A percentile compares a stretch with the other conserved stretches of the same genome.
These are phyloP conservation scores for Rhodocollybia butyracea DNA, from an alignment of 768 basidiomycete genomes.

Conservation along the genomic window DNA sequence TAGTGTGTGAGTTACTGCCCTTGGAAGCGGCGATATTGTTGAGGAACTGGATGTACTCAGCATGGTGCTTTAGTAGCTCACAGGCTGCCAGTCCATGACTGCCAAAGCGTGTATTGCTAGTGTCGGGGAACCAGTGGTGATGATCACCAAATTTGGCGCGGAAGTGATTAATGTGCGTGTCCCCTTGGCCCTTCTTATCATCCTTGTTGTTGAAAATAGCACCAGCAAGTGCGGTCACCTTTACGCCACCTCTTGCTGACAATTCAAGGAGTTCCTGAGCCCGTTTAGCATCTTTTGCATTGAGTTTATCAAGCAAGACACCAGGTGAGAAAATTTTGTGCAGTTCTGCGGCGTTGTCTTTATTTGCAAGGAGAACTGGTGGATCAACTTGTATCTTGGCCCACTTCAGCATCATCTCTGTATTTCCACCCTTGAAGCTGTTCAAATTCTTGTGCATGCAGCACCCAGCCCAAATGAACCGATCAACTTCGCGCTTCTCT, in stretches of 20 bases:
- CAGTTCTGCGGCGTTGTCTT: slow-evolving; percentile 18
- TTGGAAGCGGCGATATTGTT: slow-evolving; percentile 12
- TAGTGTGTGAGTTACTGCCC: no score
- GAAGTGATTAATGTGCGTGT: slow-evolving; percentile 17
- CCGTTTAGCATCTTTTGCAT: no score
- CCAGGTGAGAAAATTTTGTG: slow-evolving; percentile 13
- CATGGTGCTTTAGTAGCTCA: slow-evolving; percentile 21
- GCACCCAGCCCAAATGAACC: slow-evolving; percentile 25
- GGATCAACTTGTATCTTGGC: neutral
- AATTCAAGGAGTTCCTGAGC: no score
- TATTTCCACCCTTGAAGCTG: slow-evolving; percentile 18
- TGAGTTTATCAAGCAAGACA: neutral
- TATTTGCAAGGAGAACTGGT: slow-evolving; percentile 20
- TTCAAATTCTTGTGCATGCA: slow-evolving; percentile 29
- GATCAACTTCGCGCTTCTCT: no score
- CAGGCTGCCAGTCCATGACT: slow-evolving; percentile 22
- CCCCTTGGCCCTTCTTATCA: slow-evolving; percentile 29
- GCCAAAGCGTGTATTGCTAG: slow-evolving; percentile 27
- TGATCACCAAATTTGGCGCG: slow-evolving; percentile 12
- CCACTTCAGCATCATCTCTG: slow-evolving; percentile 16
- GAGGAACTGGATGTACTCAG: slow-evolving; percentile 21
- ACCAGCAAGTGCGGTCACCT: slow-evolving; percentile 11
- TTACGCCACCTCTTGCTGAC: slow-evolving; percentile 15
- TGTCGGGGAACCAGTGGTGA: slow-evolving; percentile 24
- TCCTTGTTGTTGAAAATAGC: slow-evolving; percentile 27